Percentiles rank a stretch among this genome's conserved stretches.
These are phyloP conservation scores for Excoecaria agallocha DNA, from an alignment of 345 rosid species.

Conservation along the genomic window DNA sequence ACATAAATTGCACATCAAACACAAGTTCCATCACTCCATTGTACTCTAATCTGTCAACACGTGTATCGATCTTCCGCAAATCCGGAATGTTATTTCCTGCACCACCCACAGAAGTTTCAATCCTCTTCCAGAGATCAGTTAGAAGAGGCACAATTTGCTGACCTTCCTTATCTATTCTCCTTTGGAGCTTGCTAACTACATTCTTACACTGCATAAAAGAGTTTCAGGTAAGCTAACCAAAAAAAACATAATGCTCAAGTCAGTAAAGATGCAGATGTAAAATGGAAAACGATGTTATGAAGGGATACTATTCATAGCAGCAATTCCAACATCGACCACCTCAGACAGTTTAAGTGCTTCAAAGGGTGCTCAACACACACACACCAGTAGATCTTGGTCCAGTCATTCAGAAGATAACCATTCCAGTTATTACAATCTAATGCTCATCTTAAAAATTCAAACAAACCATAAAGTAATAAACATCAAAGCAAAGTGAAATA, in stretches of 20 bases:
- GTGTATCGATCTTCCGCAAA: conserved; percentile 81
- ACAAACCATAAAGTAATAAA: neutral
- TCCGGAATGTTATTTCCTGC: conserved; percentile 68
- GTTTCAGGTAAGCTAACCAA: conserved; percentile 20
- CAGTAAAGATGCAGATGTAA: neutral
- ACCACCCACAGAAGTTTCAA: conserved; percentile 63
- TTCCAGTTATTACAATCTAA: neutral
- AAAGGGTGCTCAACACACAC: no score
- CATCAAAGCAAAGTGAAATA: neutral
- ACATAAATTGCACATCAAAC: conserved; percentile 81
- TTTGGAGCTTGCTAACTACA: conserved; percentile 84
- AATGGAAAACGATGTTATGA: neutral
- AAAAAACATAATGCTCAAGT: neutral
- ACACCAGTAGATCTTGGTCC: neutral
- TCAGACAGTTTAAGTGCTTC: no score
- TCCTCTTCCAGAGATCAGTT: conserved; percentile 84
- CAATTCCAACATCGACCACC: neutral
- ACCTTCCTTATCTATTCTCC: conserved; percentile 91
- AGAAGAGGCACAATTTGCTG: conserved; percentile 90
- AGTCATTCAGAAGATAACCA: neutral
- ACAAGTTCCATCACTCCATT: conserved; percentile 81
- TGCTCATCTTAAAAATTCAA: neutral
- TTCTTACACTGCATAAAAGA: conserved; percentile 71
- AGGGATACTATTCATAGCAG: neutral
- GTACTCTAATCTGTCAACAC: conserved; percentile 81